Conservation (phyloP, 116 monocot species). For the Trichopus zeylanicus region DNA sequence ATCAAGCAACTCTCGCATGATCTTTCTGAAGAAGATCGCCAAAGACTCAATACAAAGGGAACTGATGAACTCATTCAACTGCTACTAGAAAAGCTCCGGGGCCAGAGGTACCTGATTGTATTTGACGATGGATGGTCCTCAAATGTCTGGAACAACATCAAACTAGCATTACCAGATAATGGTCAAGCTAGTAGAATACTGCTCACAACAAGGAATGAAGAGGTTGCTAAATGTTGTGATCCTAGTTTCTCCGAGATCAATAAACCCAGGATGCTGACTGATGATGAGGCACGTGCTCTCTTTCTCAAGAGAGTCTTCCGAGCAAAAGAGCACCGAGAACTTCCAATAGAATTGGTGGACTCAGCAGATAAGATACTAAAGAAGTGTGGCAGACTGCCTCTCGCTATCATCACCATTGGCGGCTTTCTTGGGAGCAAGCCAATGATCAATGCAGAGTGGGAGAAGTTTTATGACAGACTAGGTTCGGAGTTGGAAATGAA, state of each 20-base stretch:
- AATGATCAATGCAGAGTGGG: background rate
- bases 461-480: background rate
- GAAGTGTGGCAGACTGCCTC: constrained; percentile 13
- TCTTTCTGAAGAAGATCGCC: background rate
- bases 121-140: background rate
- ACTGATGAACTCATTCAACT: background rate
- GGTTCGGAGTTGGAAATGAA: background rate
- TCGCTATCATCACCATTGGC: constrained; percentile 17
- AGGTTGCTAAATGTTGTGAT: background rate
- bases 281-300: background rate
- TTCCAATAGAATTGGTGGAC: background rate
- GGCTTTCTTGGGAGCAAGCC: constrained; percentile 6
- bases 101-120: background rate
- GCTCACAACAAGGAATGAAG: background rate
- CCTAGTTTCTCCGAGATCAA: background rate
- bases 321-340: background rate
- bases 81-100: no score
- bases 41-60: background rate
- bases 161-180: background rate
- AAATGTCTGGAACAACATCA: background rate
- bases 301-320: background rate
- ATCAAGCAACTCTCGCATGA: background rate
- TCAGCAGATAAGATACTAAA: constrained; percentile 1
- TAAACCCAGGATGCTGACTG: background rate
- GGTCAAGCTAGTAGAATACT: background rate